Base-by-base conservation (phyloP, 768 basidiomycete species). In the Symmetrospora coprosmae region DNA sequence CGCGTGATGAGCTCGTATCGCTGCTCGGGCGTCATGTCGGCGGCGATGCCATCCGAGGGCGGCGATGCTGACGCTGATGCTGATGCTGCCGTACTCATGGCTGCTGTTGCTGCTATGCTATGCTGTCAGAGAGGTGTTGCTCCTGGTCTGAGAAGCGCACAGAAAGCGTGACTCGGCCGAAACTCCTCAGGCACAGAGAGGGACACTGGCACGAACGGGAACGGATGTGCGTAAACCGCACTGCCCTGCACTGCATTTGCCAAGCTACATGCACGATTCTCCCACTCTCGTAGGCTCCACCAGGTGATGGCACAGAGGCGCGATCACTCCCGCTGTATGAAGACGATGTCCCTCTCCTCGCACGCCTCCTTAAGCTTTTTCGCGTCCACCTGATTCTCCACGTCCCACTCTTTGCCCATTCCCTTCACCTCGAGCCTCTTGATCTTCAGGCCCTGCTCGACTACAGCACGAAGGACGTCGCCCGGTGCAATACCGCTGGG, bases 1-100 rank as follows among this genome's bases (percentile, higher is more conserved):
- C 91, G 76, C 1, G 87, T 91, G 60, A 99, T 91, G 43, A 94
- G 74, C 25, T 85, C 79, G 75, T 79, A 91, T 70, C 74, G 69
- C 50, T 72, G 72, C 50, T 74, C 63, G 8, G 55, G 55, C 43
- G 55, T 30, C 55, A 58, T 43, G 16, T 58, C 55, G 23, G 31
- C 38, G 33, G 31, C 49, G 11, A 50, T 50, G 13, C 27, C 49
- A n/a, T 50, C 49, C n/a, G n/a, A n/a, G n/a, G n/a, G n/a, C n/a
- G n/a, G n/a, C n/a, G n/a, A n/a, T n/a, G n/a, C n/a, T n/a, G n/a
- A n/a, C n/a, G n/a, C n/a, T n/a, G n/a, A n/a, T n/a, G n/a, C n/a
- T n/a, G n/a, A n/a, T n/a, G n/a, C n/a, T 50, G 49, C 49, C 49
- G 38, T 50, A 6, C 21, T 33, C 8, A 50, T 11, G 13, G 9